A percentile compares a stretch with the other conserved stretches of the same genome.
Evolutionary conservation across 164 flowering plant species (phyloP).

Genomic region (Stephania yunnanensis): DNA sequence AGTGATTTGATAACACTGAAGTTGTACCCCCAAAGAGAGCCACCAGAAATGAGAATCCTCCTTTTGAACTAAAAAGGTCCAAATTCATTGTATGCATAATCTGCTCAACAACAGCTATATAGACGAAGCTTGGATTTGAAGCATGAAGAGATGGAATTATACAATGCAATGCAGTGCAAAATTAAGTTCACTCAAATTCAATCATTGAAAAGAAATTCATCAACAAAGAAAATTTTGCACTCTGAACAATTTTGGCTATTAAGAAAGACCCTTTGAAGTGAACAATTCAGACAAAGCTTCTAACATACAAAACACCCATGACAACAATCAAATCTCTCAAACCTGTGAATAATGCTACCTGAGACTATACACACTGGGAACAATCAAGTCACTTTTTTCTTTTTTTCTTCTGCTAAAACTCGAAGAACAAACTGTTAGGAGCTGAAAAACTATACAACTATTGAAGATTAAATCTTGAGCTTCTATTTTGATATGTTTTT

Average conservation of each 20-base stretch:
- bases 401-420: slow-evolving; percentile 66
- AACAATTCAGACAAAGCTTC: slow-evolving; percentile 8
- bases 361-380: slow-evolving; percentile 17
- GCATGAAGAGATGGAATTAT: background rate
- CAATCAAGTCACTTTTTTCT: slow-evolving; percentile 29
- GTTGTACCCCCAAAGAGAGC: no score
- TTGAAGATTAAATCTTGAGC: slow-evolving; percentile 10
- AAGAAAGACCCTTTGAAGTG: background rate
- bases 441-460: slow-evolving; percentile 50
- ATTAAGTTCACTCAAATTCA: background rate
- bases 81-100: background rate
- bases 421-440: slow-evolving; percentile 61
- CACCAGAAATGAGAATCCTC: background rate
- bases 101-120: background rate
- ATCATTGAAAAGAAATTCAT: background rate
- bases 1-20: no score
- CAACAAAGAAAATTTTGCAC: background rate
- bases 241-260: background rate
- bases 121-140: background rate
- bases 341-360: slow-evolving; percentile 11
- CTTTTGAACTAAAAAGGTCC: background rate
- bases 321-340: slow-evolving; percentile 15
- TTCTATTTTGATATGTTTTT: slow-evolving; percentile 8
- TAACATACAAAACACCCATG: slow-evolving; percentile 7
- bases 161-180: background rate